Percentiles rank a stretch among this genome's conserved stretches.
phyloP scores from a whole-genome alignment of 164 flowering plant genomes.

The Hamamelis virginiana region DNA sequence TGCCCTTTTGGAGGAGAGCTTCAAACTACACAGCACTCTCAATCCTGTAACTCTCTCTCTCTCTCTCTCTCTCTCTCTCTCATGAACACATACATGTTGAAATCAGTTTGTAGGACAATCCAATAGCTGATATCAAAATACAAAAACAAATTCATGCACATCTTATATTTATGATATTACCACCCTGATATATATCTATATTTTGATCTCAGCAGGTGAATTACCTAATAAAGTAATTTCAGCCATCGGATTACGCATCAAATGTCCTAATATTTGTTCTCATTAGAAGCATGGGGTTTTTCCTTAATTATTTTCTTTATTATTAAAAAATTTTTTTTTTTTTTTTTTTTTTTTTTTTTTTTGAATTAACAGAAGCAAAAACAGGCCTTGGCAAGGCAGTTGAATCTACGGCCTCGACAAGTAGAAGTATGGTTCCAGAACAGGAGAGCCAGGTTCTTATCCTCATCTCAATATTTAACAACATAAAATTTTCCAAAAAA shows the following conservation, averaged over 20 bases:
- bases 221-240: no score
- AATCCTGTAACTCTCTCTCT: conserved; percentile 60
- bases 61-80: conserved; percentile 4
- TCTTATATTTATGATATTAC: no score
- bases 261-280: no score
- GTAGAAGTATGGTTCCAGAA: conserved; percentile 94
- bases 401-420: conserved; percentile 74
- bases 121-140: no score
- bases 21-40: conserved; percentile 82
- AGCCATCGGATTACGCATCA: no score
- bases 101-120: no score
- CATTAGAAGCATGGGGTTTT: not conserved
- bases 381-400: conserved; percentile 67
- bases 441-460: conserved; percentile 72
- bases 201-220: no score
- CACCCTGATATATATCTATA: no score
- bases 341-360: not conserved
- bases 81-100: no score
- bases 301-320: not conserved
- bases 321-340: not conserved
- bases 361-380: conserved; percentile 70
- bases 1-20: conserved; percentile 82
- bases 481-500: not conserved
- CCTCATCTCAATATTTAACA: not conserved
- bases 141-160: no score